phyloP scores from a whole-genome alignment of 108 stramenopile species.

The Skeletonema costatum region DNA sequence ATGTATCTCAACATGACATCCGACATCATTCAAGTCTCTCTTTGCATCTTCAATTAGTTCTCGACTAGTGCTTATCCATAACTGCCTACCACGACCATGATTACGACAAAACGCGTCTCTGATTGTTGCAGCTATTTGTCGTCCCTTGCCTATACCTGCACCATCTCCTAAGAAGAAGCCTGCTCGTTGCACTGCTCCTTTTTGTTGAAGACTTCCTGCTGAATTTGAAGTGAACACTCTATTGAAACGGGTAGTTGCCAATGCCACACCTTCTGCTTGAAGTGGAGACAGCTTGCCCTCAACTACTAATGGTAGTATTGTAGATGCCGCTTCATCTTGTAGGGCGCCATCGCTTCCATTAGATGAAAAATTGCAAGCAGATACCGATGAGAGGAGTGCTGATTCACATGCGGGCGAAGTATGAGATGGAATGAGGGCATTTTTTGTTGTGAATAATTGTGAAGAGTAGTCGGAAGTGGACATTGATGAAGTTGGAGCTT shows the following conservation, averaged over 20 bases:
- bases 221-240: slow-evolving; percentile 31
- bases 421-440: slow-evolving; percentile 30
- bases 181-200: slow-evolving; percentile 1
- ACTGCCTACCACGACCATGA: slow-evolving; percentile 48
- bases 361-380: slow-evolving; percentile 5
- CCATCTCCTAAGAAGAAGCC: slow-evolving; percentile 92
- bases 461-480: not conserved
- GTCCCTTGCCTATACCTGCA: slow-evolving; percentile 86
- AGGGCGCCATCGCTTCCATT: slow-evolving; percentile 11
- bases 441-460: not conserved
- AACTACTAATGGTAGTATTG: slow-evolving; percentile 30
- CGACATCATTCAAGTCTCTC: slow-evolving; percentile 61
- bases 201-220: slow-evolving; percentile 3
- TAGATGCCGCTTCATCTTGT: slow-evolving; percentile 20
- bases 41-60: slow-evolving; percentile 63
- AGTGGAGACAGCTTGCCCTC: slow-evolving; percentile 48
- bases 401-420: slow-evolving; percentile 58
- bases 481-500: not conserved
- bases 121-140: slow-evolving; percentile 64
- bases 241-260: slow-evolving; percentile 52
- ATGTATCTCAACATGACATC: slow-evolving; percentile 44
- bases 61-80: slow-evolving; percentile 64
- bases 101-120: slow-evolving; percentile 48
- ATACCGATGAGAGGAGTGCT: slow-evolving; percentile 50
- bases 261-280: slow-evolving; percentile 61